A percentile compares a stretch with the other conserved stretches of the same genome.
Evolutionary conservation across 176 grass and related monocot species (phyloP).

Genomic region (Eragrostis nindensis): DNA sequence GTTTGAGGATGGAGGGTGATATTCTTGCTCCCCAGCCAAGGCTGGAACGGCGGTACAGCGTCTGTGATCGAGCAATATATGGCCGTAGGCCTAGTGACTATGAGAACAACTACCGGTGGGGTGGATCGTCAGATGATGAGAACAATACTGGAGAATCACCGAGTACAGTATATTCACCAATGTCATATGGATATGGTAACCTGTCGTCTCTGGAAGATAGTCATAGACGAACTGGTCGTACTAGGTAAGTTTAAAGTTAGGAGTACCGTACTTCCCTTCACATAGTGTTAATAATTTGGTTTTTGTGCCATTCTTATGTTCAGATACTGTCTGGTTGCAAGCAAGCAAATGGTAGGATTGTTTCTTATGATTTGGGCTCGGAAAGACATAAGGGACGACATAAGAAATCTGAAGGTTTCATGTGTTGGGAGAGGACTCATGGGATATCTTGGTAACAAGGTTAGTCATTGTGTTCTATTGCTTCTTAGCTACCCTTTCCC

Average conservation of each 20-base stretch:
- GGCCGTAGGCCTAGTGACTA: constrained; percentile 82
- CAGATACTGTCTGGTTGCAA: constrained; percentile 89
- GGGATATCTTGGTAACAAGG: constrained; percentile 99
- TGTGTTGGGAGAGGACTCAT: constrained; percentile 96
- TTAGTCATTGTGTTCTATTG: constrained; percentile 35
- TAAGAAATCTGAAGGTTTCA: constrained; percentile 97
- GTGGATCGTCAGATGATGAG: constrained; percentile 83
- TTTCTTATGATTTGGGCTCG: constrained; percentile 95
- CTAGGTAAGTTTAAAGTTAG: constrained; percentile 50
- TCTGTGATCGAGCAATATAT: constrained; percentile 82
- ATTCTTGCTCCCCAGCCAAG: constrained; percentile 72
- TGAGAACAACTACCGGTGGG: constrained; percentile 79
- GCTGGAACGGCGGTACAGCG: constrained; percentile 85
- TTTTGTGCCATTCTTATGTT: constrained; percentile 15
- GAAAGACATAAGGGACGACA: constrained; percentile 75
- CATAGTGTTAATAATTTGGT: neutral
- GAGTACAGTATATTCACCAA: constrained; percentile 77
- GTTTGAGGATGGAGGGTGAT: constrained; percentile 85
- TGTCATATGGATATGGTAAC: constrained; percentile 79
- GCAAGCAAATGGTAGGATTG: constrained; percentile 98
- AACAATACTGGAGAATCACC: constrained; percentile 81
- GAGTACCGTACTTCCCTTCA: constrained; percentile 8
- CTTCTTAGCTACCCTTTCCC: neutral
- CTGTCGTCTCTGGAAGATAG: constrained; percentile 64
- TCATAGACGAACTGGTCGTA: constrained; percentile 56